Evolutionary conservation across 768 basidiomycete species (phyloP), one percentile per base, ranked within the genome.

Genomic region (Heimioporus sp.): DNA sequence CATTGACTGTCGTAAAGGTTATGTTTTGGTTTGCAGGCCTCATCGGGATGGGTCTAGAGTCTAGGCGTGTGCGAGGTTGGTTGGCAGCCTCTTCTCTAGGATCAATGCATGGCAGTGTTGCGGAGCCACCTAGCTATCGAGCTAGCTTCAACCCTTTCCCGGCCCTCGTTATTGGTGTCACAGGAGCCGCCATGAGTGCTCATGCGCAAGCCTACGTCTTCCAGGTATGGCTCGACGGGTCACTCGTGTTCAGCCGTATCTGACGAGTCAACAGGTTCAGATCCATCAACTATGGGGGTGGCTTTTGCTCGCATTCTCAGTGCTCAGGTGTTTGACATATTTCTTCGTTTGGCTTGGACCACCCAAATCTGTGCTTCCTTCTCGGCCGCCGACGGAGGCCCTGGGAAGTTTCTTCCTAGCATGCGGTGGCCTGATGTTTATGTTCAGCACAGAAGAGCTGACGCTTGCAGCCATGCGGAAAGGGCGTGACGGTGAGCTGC

Each of bases 21-120:
- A 94, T 94, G 92, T 97, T 94, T 69, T 95, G 91, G 83, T 95
- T 92, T 61, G 92, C 90, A 20, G 95, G 96, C 11, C 76, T 91
- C 8, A 65, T 93, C 2, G 94, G 93, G 21, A 90, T 97, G 82
- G 84, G 85, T 4, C 80, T 98, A 53, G 96, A 98, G 71, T 90
- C 89, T 10, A 85, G 78, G 59, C 73, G 70, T 13, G 68, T 94
- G 19, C 80, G 91, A 12, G 75, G 76, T 52, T 92, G 91, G 84
- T 74, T 97, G 35, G 83, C 87, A 2, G 74, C 78, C 7, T 77
- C 85, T 32, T 64, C 72, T 7, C 61, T 72, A 6, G 56, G 55
- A 15, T 20, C 51, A 19, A 39, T 31, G 35, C 51, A 69, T 35
- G 67, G 70, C 4, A 58, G 65, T 15, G 67, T 85, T 7, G 73